Conservation (phyloP, 129 eudicot genomes). For the Deinandra increscens region DNA sequence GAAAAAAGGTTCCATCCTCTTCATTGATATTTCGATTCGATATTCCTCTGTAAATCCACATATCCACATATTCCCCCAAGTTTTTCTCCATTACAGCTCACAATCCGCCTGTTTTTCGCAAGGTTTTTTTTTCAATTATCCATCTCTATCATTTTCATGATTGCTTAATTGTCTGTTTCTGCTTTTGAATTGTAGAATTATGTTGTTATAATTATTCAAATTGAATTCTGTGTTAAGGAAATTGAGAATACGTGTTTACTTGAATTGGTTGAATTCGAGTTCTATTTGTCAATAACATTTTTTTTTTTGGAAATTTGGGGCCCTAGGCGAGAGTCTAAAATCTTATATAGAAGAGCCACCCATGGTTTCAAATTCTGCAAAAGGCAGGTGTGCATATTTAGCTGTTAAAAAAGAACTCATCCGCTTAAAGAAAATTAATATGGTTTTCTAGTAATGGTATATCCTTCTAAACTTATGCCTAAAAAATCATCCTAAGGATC, state of each 20-base stretch:
- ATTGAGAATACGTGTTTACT: constrained; percentile 8
- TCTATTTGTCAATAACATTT: background rate
- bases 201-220: background rate
- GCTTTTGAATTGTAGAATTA: constrained; percentile 14
- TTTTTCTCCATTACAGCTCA: constrained; percentile 9
- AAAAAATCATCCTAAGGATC: background rate
- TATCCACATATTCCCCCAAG: constrained; percentile 5
- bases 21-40: constrained; percentile 9
- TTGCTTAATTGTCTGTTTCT: background rate
- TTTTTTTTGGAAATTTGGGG: too few species aligned
- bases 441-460: background rate
- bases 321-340: too few species aligned
- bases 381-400: too few species aligned
- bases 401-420: too few species aligned
- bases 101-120: background rate
- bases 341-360: too few species aligned
- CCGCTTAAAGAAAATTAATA: constrained; percentile 3
- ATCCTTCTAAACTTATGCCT: background rate
- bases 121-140: constrained; percentile 19
- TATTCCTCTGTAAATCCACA: constrained; percentile 9
- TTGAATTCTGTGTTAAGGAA: background rate
- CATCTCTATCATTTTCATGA: background rate
- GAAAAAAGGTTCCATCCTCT: background rate
- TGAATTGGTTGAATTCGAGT: constrained; percentile 11
- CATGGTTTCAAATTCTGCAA: too few species aligned